phyloP scores from a whole-genome alignment of 148 eudicot genomes.

The Rheum nobile region DNA sequence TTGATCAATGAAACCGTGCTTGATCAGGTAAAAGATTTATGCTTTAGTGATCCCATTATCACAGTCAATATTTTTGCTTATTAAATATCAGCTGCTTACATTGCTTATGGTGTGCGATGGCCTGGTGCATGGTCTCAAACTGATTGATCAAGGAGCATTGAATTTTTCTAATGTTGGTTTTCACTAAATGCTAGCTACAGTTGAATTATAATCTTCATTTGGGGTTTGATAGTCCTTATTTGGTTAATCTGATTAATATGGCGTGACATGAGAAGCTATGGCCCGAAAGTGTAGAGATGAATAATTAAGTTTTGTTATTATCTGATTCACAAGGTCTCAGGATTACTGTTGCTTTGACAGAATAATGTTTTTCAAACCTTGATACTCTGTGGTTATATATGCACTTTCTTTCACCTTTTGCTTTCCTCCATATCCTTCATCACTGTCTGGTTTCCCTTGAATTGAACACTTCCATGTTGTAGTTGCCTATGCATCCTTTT shows the following conservation, averaged over 20 bases:
- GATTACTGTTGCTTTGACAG: background rate
- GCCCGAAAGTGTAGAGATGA: background rate
- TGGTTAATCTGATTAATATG: background rate
- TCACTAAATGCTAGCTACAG: background rate
- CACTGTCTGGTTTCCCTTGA: background rate
- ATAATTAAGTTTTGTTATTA: background rate
- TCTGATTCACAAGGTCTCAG: background rate
- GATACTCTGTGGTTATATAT: background rate
- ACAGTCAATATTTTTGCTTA: background rate
- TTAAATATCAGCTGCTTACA: background rate
- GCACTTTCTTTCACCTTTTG: background rate
- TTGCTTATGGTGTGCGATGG: slow-evolving; percentile 24
- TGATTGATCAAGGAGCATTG: background rate
- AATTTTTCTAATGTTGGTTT: background rate
- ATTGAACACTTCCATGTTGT: background rate
- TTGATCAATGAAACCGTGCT: slow-evolving; percentile 69
- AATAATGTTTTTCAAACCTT: background rate
- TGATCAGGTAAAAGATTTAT: slow-evolving; percentile 55
- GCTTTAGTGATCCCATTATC: background rate
- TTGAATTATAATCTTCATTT: background rate
- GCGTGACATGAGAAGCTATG: background rate
- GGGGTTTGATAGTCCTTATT: background rate
- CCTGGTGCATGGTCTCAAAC: background rate
- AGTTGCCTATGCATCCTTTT: background rate
- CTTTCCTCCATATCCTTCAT: background rate